Evolutionary conservation across 2,329 filamentous ascomycete genomes (phyloP), one percentile per base, ranked within the genome.

Genomic region (Diaporthe ilicicola): DNA sequence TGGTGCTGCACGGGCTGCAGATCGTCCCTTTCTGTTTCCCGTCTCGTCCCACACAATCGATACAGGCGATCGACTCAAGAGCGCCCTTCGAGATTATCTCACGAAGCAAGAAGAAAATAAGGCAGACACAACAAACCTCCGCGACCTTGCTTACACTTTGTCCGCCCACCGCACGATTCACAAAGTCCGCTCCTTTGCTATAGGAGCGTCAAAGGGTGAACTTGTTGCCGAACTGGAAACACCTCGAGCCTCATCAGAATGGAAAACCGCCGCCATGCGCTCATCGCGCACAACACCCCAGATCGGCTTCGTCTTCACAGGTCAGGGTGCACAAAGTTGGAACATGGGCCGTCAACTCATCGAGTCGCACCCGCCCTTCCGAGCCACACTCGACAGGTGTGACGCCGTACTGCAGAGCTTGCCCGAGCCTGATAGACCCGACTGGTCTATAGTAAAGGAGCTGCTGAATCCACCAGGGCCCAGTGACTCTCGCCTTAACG

Each of bases 251-350:
- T 53, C 46, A 4, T 42, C 66, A 4, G 62, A 66, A 27, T 68
- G 66, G 66, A 61, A 24, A 32, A 61, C 53, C 4, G 53, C n/a
- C 15, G 19, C 61, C 17, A 29, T 24, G 8, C 50, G 15, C 44
- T 44, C 39, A 9, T 61, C 53, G 13, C n/a, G 9, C 17, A 61
- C 54, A 39, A 29, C 32, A 4, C 66, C 66, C 4, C 27, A 22
- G 3, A 61, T 68, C 17, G 66, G 66, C 22, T 68, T 68, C 3
- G 73, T 81, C 24, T 80, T 81, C 69, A 80, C 79, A 1, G 79
- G 79, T 4, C 79, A 81, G 56, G 79, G 79, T 6, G 79, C 78
- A 0, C 79, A 81, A 64, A 79, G 76, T 76, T 68, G 75, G 1
- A 42, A 71, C 1, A 82, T 82, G 81, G 81, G 79, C 22, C 27